Conservation (phyloP, 2,329 filamentous ascomycete genomes). For the Colletotrichum eleusines region DNA sequence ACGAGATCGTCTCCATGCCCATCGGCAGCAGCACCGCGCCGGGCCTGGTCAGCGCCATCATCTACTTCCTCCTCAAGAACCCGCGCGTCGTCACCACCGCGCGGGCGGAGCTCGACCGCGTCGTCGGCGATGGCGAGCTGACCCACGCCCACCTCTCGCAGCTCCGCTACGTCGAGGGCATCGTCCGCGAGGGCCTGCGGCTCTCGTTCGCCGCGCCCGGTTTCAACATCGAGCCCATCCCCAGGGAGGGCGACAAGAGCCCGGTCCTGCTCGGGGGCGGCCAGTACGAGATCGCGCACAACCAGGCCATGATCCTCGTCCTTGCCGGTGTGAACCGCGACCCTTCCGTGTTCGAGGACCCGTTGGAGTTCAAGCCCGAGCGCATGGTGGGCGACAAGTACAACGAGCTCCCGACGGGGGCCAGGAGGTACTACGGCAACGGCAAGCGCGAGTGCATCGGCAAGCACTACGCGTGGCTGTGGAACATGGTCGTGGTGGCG, state of each 20-base stretch:
- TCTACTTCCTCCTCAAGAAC: conserved; percentile 65
- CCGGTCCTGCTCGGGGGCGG: conserved; percentile 62
- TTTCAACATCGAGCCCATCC: conserved; percentile 65
- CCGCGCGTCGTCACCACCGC: conserved; percentile 61
- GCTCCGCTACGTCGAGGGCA: conserved; percentile 65
- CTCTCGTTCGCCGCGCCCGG: conserved; percentile 66
- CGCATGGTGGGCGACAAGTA: conserved; percentile 62
- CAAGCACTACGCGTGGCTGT: conserved; percentile 63
- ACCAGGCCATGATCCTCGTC: conserved; percentile 63
- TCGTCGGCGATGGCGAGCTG: conserved; percentile 61
- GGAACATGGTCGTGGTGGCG: conserved; percentile 56
- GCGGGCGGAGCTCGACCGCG: conserved; percentile 65
- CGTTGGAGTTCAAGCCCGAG: conserved; percentile 60
- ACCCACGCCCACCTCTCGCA: conserved; percentile 61
- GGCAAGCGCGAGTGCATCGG: conserved; percentile 66
- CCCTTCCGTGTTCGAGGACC: conserved; percentile 60
- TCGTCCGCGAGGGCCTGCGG: conserved; percentile 67
- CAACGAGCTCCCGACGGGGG: conserved; percentile 56
- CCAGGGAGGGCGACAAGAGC: conserved; percentile 53
- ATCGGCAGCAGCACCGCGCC: conserved; percentile 67
- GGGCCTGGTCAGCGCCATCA: conserved; percentile 57
- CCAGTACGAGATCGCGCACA: conserved; percentile 62
- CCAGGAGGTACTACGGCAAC: conserved; percentile 65
- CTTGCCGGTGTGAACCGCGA: conserved; percentile 64
- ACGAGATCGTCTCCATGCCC: conserved; percentile 77